A percentile compares a stretch with the other conserved stretches of the same genome.
Evolutionary conservation across 2,329 filamentous ascomycete genomes (phyloP).

Genomic region (Diplodia intermedia): DNA sequence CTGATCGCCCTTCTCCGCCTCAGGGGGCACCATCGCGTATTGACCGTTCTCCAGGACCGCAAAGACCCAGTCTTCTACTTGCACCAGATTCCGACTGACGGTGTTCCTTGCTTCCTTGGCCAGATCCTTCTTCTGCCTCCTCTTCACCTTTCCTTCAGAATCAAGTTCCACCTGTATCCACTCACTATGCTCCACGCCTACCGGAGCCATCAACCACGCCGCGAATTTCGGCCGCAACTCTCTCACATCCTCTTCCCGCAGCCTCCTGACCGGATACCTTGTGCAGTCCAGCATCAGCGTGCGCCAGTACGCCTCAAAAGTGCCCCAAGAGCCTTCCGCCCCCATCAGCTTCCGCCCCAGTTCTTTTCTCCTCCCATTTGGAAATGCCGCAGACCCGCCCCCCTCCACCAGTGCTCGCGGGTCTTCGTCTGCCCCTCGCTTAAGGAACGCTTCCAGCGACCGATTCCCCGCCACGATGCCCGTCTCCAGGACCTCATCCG

Average conservation of each 20-base stretch:
- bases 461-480: background rate
- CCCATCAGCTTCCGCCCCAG: background rate
- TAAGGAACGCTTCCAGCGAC: background rate
- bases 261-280: background rate
- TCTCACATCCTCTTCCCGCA: constrained; percentile 49
- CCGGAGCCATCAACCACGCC: background rate
- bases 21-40: constrained; percentile 4
- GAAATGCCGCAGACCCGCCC: too few species aligned
- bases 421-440: background rate
- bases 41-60: background rate
- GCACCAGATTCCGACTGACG: background rate
- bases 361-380: background rate
- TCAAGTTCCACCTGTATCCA: background rate
- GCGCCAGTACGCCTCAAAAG: constrained; percentile 24
- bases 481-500: background rate
- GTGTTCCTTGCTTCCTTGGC: background rate
- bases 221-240: constrained; percentile 40
- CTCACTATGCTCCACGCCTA: too few species aligned
- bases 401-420: background rate
- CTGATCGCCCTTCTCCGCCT: constrained; percentile 14
- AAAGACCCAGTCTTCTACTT: constrained; percentile 2
- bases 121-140: background rate
- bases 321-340: background rate
- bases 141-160: background rate
- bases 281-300: constrained; percentile 16